phyloP scores from a whole-genome alignment of 2,329 filamentous ascomycete genomes.

The Rutstroemia sp. region DNA sequence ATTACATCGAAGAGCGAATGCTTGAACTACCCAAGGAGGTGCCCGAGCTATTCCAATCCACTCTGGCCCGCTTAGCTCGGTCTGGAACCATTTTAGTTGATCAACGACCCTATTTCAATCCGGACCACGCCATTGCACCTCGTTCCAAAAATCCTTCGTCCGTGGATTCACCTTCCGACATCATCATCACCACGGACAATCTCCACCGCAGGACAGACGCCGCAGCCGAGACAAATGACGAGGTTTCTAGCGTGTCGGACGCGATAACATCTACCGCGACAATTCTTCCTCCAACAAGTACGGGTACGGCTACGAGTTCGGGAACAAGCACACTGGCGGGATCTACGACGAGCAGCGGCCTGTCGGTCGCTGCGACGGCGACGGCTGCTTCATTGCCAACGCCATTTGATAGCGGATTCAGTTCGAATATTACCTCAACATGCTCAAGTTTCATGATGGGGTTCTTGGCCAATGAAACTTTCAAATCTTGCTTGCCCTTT shows the following conservation, averaged over 20 bases:
- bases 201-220: neutral
- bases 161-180: neutral
- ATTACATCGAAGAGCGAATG: constrained; percentile 24
- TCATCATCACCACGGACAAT: neutral
- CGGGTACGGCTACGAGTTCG: neutral
- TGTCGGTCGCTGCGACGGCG: constrained; percentile 15
- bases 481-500: constrained; percentile 63
- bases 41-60: constrained; percentile 17
- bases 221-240: neutral
- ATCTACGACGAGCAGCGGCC: constrained; percentile 13
- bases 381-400: constrained; percentile 44
- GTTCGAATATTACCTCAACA: constrained; percentile 49
- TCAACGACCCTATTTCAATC: constrained; percentile 20
- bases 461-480: constrained; percentile 25
- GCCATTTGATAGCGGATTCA: constrained; percentile 59
- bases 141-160: neutral
- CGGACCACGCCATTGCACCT: neutral
- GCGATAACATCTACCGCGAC: constrained; percentile 6
- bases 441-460: constrained; percentile 26
- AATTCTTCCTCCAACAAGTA: neutral
- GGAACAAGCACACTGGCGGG: constrained; percentile 8
- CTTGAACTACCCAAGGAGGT: constrained; percentile 17
- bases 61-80: constrained; percentile 22
- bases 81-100: constrained; percentile 28
- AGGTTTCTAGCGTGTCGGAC: neutral